Evolutionary conservation across 768 basidiomycete genomes (phyloP).

Genomic region (Hypholoma sublateritium): DNA sequence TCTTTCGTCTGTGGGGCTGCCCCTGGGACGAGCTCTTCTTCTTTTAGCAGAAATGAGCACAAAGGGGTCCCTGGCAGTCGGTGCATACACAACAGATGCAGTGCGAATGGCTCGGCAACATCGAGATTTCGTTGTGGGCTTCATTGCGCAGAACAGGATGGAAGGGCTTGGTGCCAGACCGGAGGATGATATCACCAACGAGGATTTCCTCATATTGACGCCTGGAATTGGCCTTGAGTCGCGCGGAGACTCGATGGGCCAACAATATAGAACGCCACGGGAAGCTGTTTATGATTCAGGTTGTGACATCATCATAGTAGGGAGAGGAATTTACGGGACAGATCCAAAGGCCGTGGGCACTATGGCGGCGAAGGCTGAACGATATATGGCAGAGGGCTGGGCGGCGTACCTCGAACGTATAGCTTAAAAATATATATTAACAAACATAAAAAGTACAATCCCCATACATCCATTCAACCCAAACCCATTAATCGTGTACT

Average conservation of each 20-base stretch:
- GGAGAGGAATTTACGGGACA: conserved; percentile 87
- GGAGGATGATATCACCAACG: conserved; percentile 35
- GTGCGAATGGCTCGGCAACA: conserved; percentile 84
- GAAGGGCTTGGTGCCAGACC: conserved; percentile 55
- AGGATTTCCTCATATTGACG: conserved; percentile 89
- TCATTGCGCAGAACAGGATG: conserved; percentile 89
- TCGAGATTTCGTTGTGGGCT: conserved; percentile 91
- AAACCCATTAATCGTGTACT: background rate
- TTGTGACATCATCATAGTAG: conserved; percentile 97
- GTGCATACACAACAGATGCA: conserved; percentile 79
- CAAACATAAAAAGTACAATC: conserved; percentile 1
- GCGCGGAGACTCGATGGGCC: conserved; percentile 85
- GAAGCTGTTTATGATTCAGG: conserved; percentile 81
- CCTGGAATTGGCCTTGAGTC: conserved; percentile 88
- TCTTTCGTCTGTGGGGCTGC: conserved; percentile 81
- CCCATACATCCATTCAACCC: background rate
- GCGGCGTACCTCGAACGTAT: conserved; percentile 75
- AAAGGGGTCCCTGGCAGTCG: conserved; percentile 79
- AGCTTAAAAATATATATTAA: conserved; percentile 12
- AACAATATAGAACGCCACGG: conserved; percentile 90
- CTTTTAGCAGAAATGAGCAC: conserved; percentile 97
- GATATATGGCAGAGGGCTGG: conserved; percentile 89
- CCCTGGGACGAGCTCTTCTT: conserved; percentile 82
- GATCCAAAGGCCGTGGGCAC: conserved; percentile 41
- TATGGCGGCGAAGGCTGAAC: conserved; percentile 69